A percentile compares a stretch with the other conserved stretches of the same genome.
Evolutionary conservation across 2,329 filamentous ascomycete species (phyloP).

Genomic region (Phoma herbarum): DNA sequence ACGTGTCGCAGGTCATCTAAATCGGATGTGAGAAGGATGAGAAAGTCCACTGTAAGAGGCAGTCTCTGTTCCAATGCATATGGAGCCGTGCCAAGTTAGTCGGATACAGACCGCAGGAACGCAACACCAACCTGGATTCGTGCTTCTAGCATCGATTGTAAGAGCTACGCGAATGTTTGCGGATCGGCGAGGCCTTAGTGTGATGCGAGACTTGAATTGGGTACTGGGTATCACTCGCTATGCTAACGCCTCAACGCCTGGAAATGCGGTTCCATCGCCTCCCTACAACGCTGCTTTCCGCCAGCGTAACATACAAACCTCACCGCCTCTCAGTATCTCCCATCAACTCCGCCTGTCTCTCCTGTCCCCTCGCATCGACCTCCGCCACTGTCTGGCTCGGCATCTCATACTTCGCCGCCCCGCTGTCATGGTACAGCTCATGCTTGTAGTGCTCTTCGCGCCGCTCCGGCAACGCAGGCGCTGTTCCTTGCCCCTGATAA

Average conservation of each 20-base stretch:
- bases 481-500: not conserved
- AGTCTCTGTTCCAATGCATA: conserved; percentile 7
- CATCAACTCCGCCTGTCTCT: conserved; percentile 7
- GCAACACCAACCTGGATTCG: no score
- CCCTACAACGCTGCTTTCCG: no score
- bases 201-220: not conserved
- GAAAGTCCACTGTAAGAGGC: conserved; percentile 17
- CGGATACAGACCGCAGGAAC: conserved; percentile 7
- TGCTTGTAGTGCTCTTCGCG: not conserved
- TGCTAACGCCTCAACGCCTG: not conserved
- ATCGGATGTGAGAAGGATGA: conserved; percentile 36
- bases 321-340: not conserved
- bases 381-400: not conserved
- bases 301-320: no score
- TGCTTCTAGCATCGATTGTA: no score
- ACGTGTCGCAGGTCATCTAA: conserved; percentile 37
- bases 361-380: not conserved
- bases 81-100: conserved; percentile 10
- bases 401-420: conserved; percentile 30
- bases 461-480: not conserved
- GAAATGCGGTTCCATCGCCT: not conserved
- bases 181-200: no score
- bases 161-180: no score
- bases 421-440: conserved; percentile 2
- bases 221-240: not conserved